phyloP scores from a whole-genome alignment of 1,284 basidiomycete species.

The Leucoagaricus sp. region DNA sequence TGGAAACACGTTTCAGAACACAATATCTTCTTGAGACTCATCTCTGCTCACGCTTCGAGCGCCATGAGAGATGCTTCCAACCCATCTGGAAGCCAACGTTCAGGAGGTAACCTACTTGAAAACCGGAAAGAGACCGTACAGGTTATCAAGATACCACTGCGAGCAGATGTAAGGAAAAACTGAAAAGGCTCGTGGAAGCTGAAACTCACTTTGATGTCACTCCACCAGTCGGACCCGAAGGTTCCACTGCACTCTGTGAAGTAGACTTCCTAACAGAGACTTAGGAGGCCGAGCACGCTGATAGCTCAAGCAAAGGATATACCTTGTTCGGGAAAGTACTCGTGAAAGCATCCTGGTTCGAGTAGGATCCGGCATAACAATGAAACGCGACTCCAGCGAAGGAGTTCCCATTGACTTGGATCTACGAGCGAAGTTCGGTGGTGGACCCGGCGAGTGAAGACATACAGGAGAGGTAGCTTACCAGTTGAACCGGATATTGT shows the following conservation, averaged over 20 bases:
- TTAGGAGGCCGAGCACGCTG: background rate
- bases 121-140: conserved; percentile 36
- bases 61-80: conserved; percentile 28
- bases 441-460: background rate
- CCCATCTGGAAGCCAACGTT: conserved; percentile 23
- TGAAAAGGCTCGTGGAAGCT: background rate
- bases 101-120: background rate
- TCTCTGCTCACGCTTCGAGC: conserved; percentile 24
- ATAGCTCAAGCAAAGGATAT: conserved; percentile 6
- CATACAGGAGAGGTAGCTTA: conserved; percentile 15
- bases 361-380: conserved; percentile 50
- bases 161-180: background rate
- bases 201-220: conserved; percentile 64
- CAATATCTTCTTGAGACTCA: background rate
- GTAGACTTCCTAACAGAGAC: conserved; percentile 35
- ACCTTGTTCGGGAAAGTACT: conserved; percentile 47
- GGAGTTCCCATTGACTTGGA: conserved; percentile 42
- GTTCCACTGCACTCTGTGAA: conserved; percentile 52
- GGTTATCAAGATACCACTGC: conserved; percentile 75
- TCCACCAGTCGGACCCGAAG: conserved; percentile 74
- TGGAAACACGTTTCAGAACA: conserved; percentile 5
- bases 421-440: conserved; percentile 20
- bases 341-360: conserved; percentile 44
- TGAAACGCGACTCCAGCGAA: conserved; percentile 56
- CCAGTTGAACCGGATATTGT: conserved; percentile 46